Evolutionary conservation across 768 basidiomycete genomes (phyloP), one percentile per base, ranked within the genome.

Genomic region (Phlebiopsis flavidoalba): DNA sequence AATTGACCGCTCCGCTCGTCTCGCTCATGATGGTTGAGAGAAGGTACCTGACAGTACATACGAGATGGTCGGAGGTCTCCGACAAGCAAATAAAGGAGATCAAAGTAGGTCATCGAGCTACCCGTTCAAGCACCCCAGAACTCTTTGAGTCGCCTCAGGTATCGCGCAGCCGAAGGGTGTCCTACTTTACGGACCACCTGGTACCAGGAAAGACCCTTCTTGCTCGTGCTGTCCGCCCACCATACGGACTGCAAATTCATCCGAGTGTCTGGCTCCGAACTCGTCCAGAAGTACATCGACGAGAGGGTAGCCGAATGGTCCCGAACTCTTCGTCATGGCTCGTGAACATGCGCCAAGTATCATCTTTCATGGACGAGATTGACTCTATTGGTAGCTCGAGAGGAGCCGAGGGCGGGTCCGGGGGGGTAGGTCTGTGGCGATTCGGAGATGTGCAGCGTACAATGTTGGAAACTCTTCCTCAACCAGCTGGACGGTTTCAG

Each of bases 341-440:
- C 76, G 95, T 63, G 96, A 98, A 72, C 94, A 97, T 69, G 96
- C 96, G 36, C 96, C 96, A 37, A 91, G 90, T 73, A 97, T 98
- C 76, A 97, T 98, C 72, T 98, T n/a, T 98, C 80, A 97, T 98
- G 95, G 96, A 98, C 72, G 96, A 98, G 76, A 98, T 98, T 64
- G 96, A 98, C 75, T 94, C 92, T 19, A 98, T 98, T 69, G 96
- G 96, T 58, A 91, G 88, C 64, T 93, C 93, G 64, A 76, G 95
- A 71, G 93, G 95, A 11, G n/a, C n/a, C n/a, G 92, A 95, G 65
- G 77, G 81, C 35, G 87, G 87, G 8, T 81, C 80, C 21, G 83
- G 84, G 7, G 80, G 82, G 31, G 26, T 31, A 31, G 26, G n/a
- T n/a, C n/a, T n/a, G n/a, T 6, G 26, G 26, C 26, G 26, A 31